Evolutionary conservation across 2,329 filamentous ascomycete genomes (phyloP).

Genomic region (Cryphonectria carpinicola): DNA sequence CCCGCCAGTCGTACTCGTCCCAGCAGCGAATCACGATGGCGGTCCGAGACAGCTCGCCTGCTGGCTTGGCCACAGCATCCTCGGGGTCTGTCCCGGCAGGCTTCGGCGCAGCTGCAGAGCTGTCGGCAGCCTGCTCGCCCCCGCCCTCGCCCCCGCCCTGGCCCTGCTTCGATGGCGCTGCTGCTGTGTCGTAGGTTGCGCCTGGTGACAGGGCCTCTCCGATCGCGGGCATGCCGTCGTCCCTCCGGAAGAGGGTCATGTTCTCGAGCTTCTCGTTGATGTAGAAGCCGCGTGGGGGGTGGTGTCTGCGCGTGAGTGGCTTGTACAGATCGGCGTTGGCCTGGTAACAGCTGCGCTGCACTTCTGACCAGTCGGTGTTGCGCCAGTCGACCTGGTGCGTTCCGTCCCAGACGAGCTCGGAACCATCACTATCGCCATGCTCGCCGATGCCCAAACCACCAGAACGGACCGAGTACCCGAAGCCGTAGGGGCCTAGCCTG

Average conservation of each 20-base stretch:
- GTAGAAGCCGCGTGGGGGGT: conserved; percentile 55
- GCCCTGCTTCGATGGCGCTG: neutral
- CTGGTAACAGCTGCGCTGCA: conserved; percentile 73
- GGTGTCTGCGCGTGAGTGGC: conserved; percentile 44
- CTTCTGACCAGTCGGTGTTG: conserved; percentile 76
- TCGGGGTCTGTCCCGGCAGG: conserved; percentile 28
- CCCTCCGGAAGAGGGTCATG: conserved; percentile 34
- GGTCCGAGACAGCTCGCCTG: conserved; percentile 59
- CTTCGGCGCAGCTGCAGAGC: conserved; percentile 29
- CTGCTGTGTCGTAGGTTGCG: conserved; percentile 6
- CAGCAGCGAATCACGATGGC: conserved; percentile 83
- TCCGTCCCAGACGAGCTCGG: conserved; percentile 77
- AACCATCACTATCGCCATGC: conserved; percentile 79
- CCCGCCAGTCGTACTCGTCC: conserved; percentile 77
- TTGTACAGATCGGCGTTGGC: conserved; percentile 74
- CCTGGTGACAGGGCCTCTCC: conserved; percentile 25
- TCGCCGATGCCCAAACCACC: conserved; percentile 87
- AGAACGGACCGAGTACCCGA: conserved; percentile 77
- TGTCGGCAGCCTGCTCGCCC: too few species aligned
- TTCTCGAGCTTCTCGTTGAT: conserved; percentile 43
- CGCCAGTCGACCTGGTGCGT: conserved; percentile 76
- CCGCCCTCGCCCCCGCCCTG: too few species aligned
- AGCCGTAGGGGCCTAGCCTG: conserved; percentile 84
- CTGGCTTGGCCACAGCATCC: conserved; percentile 30
- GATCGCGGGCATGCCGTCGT: conserved; percentile 30